A percentile compares a stretch with the other conserved stretches of the same genome.
Conservation (phyloP, 1,284 basidiomycete genomes). For the Ustilago shanxiensis region DNA sequence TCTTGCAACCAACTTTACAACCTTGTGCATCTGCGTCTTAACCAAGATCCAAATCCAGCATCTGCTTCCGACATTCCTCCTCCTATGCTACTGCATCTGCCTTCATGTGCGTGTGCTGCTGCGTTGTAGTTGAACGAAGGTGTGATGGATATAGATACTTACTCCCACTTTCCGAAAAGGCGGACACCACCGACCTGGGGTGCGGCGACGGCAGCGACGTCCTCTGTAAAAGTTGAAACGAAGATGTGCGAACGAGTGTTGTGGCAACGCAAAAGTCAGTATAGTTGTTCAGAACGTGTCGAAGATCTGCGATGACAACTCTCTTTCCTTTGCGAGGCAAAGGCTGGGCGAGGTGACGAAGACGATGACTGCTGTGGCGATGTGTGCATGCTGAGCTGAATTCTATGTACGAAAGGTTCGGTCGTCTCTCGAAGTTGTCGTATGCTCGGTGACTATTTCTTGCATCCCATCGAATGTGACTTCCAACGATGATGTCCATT, state of each 20-base stretch:
- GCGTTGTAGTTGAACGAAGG: conserved; percentile 3
- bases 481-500: too few relatives aligned
- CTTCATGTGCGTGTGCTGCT: conserved; percentile 12
- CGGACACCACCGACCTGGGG: conserved; percentile 68
- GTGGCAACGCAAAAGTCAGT: conserved; percentile 30
- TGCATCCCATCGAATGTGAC: too few relatives aligned
- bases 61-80: background rate
- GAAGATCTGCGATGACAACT: conserved; percentile 14
- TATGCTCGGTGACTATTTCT: too few relatives aligned
- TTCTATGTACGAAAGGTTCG: background rate
- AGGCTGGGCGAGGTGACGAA: background rate
- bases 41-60: too few relatives aligned
- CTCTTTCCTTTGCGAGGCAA: conserved; percentile 11
- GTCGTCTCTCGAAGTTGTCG: background rate
- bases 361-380: background rate
- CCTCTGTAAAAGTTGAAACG: conserved; percentile 56
- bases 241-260: conserved; percentile 13
- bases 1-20: too few relatives aligned
- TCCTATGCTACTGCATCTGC: background rate
- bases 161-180: conserved; percentile 69
- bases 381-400: background rate
- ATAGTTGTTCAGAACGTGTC: conserved; percentile 3
- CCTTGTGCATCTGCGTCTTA: too few relatives aligned
- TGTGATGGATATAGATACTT: conserved; percentile 38
- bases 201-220: conserved; percentile 64